A percentile compares a stretch with the other conserved stretches of the same genome.
These are phyloP conservation scores for Hanseniaspora mollemarum DNA, from an alignment of 805 yeast species.

Conservation along the genomic window DNA sequence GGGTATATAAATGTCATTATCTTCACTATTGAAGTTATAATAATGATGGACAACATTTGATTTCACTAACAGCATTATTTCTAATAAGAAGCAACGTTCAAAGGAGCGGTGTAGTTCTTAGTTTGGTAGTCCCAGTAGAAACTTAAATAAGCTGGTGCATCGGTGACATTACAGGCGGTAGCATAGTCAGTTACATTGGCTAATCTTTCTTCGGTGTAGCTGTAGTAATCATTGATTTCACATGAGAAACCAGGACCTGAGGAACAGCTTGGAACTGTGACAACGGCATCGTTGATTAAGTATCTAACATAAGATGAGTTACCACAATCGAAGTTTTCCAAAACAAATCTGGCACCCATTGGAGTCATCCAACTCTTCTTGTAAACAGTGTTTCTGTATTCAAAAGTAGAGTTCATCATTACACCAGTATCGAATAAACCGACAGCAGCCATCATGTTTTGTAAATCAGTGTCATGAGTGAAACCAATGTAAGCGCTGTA, in stretches of 20 bases:
- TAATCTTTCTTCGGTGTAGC: constrained; percentile 27
- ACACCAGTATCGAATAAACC: constrained; percentile 37
- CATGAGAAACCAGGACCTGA: constrained; percentile 47
- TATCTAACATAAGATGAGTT: constrained; percentile 35
- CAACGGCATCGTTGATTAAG: constrained; percentile 43
- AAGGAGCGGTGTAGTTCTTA: constrained; percentile 20
- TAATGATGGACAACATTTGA: too few species aligned
- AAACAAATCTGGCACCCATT: constrained; percentile 44
- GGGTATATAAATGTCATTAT: neutral
- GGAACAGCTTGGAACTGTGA: constrained; percentile 39
- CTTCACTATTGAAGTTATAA: too few species aligned
- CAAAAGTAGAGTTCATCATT: constrained; percentile 37
- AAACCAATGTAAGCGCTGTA: constrained; percentile 54
- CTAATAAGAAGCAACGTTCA: constrained; percentile 11
- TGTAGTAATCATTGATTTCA: constrained; percentile 30
- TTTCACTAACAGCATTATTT: too few species aligned
- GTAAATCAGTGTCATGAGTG: constrained; percentile 62
- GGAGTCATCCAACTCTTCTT: constrained; percentile 42
- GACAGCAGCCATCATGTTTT: constrained; percentile 51
- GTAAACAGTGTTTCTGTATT: constrained; percentile 37
- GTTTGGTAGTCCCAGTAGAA: constrained; percentile 22
- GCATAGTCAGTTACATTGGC: constrained; percentile 25
- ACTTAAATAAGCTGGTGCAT: constrained; percentile 21
- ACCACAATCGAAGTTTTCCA: constrained; percentile 41
- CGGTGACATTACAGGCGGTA: constrained; percentile 27